Evolutionary conservation across 352 stramenopile species (phyloP).

Genomic region (Pythium rhizo-oryzae): DNA sequence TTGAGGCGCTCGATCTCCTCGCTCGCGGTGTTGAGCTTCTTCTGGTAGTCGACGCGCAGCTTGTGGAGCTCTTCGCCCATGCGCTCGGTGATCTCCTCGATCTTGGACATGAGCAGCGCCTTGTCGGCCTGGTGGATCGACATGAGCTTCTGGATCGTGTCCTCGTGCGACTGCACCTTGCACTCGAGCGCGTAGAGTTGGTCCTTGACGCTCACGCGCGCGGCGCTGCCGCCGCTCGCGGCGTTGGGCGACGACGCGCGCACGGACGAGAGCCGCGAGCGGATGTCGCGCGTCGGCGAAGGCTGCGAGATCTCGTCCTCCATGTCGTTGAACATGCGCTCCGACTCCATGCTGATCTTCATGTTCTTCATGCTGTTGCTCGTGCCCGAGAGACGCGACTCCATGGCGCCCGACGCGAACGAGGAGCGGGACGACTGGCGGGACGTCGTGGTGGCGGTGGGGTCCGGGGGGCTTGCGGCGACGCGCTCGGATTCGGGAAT

Average conservation of each 20-base stretch:
- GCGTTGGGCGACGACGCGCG: constrained; percentile 55
- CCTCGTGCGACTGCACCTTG: constrained; percentile 79
- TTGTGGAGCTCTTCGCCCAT: constrained; percentile 80
- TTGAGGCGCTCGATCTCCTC: constrained; percentile 85
- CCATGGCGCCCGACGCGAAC: constrained; percentile 44
- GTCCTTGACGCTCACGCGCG: constrained; percentile 76
- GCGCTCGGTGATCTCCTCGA: constrained; percentile 82
- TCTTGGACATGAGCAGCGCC: constrained; percentile 68
- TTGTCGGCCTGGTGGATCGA: constrained; percentile 84
- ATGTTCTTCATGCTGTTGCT: constrained; percentile 79
- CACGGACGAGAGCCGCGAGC: constrained; percentile 52
- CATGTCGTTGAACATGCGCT: constrained; percentile 80
- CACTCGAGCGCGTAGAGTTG: constrained; percentile 78
- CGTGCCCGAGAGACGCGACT: constrained; percentile 57
- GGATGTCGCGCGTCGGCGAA: constrained; percentile 56
- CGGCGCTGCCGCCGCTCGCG: constrained; percentile 11
- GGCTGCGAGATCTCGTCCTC: constrained; percentile 70
- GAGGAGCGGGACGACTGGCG: constrained; percentile 8
- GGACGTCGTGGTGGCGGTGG: constrained; percentile 16
- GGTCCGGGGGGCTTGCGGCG: not conserved
- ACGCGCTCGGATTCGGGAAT: constrained; percentile 23
- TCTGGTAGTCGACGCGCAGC: constrained; percentile 78
- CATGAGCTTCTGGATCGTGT: constrained; percentile 86
- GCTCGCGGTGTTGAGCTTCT: constrained; percentile 79
- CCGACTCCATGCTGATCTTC: constrained; percentile 83